Evolutionary conservation across 345 rosid genomes (phyloP).

Genomic region (Salix viminalis): DNA sequence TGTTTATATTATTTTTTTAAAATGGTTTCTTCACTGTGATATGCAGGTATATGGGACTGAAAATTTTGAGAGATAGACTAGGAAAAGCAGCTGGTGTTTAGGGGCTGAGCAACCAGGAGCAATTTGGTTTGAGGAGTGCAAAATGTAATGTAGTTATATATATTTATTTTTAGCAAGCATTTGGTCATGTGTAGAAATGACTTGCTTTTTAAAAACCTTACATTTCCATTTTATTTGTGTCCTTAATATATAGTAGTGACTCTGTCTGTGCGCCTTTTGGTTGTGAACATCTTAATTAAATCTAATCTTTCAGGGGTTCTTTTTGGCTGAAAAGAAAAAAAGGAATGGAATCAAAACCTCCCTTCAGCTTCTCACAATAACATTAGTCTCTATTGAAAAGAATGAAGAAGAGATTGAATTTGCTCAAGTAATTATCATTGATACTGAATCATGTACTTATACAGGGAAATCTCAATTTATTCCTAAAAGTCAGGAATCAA

Average conservation of each 20-base stretch:
- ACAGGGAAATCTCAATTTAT: too few relatives aligned
- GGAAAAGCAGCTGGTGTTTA: constrained; percentile 53
- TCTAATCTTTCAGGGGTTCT: neutral
- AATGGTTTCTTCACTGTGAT: constrained; percentile 8
- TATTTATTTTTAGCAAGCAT: neutral
- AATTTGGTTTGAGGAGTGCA: neutral
- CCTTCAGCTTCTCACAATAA: neutral
- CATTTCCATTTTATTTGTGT: neutral
- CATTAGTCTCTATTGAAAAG: neutral
- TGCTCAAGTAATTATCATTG: too few relatives aligned
- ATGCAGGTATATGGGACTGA: constrained; percentile 84
- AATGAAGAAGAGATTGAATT: too few relatives aligned
- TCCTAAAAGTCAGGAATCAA: too few relatives aligned
- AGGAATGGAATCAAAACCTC: neutral
- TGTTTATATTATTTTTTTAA: neutral
- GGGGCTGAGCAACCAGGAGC: constrained; percentile 7
- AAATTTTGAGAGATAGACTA: constrained; percentile 72
- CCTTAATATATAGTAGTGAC: neutral
- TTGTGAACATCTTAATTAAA: neutral
- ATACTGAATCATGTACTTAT: too few relatives aligned
- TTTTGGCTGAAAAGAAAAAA: neutral
- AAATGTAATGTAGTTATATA: constrained; percentile 10
- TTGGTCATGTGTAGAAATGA: neutral
- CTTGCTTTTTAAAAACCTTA: neutral
- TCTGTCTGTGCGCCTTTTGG: neutral